Evolutionary conservation across 257 asterid genomes (phyloP).

Genomic region (Nicotiana otophora): DNA sequence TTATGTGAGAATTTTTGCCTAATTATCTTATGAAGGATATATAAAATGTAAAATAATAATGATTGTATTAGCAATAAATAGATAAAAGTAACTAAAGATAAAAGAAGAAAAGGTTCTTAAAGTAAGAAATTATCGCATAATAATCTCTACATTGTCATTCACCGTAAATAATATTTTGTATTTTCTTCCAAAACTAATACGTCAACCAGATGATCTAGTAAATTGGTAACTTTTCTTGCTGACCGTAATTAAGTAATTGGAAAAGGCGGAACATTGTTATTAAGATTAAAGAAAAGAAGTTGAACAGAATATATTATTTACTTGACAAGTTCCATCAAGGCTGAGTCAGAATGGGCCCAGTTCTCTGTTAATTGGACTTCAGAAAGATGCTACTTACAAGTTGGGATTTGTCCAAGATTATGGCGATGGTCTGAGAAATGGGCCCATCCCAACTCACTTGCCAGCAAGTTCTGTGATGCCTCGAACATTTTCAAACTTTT

Average conservation of each 20-base stretch:
- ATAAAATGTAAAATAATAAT: no score
- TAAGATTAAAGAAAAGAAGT: not conserved
- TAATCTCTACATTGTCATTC: no score
- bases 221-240: not conserved
- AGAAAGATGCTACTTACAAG: not conserved
- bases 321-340: conserved; percentile 10
- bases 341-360: conserved; percentile 13
- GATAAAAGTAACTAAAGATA: no score
- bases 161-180: no score
- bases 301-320: not conserved
- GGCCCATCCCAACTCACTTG: conserved; percentile 15
- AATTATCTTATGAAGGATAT: no score
- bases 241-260: not conserved
- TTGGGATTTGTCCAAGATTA: not conserved
- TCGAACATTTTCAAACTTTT: not conserved
- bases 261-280: not conserved
- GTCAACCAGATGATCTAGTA: no score
- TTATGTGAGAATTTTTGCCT: no score
- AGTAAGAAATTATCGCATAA: no score
- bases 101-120: no score
- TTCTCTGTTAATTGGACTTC: conserved; percentile 2
- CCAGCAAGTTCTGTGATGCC: not conserved
- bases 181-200: no score
- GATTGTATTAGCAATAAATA: no score
- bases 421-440: not conserved